Evolutionary conservation across 306 rosid genomes (phyloP).

Genomic region (Prunus padus): DNA sequence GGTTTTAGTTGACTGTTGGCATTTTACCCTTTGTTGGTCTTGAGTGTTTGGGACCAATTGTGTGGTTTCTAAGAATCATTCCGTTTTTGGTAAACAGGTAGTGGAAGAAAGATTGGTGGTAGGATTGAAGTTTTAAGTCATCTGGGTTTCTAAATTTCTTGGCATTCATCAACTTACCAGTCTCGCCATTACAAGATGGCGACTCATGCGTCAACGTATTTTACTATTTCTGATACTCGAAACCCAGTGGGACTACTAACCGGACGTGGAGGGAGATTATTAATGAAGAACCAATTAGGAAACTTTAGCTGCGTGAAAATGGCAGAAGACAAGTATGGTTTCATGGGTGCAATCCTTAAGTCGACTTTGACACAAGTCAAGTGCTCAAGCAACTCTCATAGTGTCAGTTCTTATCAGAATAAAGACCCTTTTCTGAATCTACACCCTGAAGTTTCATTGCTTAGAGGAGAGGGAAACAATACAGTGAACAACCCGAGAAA

Average conservation of each 20-base stretch:
- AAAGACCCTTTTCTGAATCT: constrained; percentile 89
- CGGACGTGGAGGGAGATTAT: constrained; percentile 50
- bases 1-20: background rate
- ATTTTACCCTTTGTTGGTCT: background rate
- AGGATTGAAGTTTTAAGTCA: constrained; percentile 25
- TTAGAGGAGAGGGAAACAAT: constrained; percentile 74
- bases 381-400: constrained; percentile 60
- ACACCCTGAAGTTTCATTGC: constrained; percentile 94
- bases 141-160: constrained; percentile 20
- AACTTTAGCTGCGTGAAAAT: constrained; percentile 41
- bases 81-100: constrained; percentile 40
- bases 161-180: constrained; percentile 8
- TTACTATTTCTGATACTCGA: constrained; percentile 53
- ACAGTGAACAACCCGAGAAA: constrained; percentile 48
- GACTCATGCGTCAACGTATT: constrained; percentile 45
- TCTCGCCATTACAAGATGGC: constrained; percentile 50
- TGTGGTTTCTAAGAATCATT: constrained; percentile 1
- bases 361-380: constrained; percentile 44
- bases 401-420: constrained; percentile 48
- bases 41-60: background rate
- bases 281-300: constrained; percentile 41
- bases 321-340: constrained; percentile 40
- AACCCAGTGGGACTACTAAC: constrained; percentile 57
- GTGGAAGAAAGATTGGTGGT: constrained; percentile 35
- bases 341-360: constrained; percentile 43